These are phyloP conservation scores for Blastocystis sp. DNA, from an alignment of 352 stramenopile genomes.

Conservation along the genomic window DNA sequence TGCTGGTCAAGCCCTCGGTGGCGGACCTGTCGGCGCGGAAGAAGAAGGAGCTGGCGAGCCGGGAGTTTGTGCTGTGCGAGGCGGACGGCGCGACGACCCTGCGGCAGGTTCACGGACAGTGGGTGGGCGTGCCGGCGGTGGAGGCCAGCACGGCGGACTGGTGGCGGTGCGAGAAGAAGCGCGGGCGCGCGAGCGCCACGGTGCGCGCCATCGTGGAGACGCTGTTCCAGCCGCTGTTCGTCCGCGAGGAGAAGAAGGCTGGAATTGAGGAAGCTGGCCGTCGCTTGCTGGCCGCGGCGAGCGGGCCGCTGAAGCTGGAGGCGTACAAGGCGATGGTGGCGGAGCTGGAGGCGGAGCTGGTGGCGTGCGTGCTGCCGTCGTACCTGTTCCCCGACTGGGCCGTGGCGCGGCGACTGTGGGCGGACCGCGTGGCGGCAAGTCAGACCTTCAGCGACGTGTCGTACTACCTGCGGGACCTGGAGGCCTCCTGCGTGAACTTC, in stretches of 20 bases:
- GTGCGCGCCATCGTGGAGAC: neutral
- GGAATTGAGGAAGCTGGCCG: neutral
- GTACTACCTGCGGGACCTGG: slow-evolving; percentile 17
- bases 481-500: slow-evolving; percentile 22
- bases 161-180: neutral
- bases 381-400: slow-evolving; percentile 51
- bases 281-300: neutral
- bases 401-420: slow-evolving; percentile 2
- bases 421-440: neutral
- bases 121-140: neutral
- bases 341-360: neutral
- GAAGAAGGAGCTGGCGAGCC: neutral
- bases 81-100: neutral
- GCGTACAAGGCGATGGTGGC: slow-evolving; percentile 10
- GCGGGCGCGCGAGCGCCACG: neutral
- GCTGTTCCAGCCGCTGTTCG: slow-evolving; percentile 41
- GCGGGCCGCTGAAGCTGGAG: no score
- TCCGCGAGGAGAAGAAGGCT: neutral
- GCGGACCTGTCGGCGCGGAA: neutral
- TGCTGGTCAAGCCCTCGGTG: neutral
- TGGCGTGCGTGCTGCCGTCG: neutral
- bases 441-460: neutral
- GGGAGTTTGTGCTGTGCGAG: neutral
- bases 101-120: slow-evolving; percentile 17
- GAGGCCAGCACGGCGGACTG: neutral